phyloP scores from a whole-genome alignment of 2,329 filamentous ascomycete species.

The Sclerotiophoma versabilis region DNA sequence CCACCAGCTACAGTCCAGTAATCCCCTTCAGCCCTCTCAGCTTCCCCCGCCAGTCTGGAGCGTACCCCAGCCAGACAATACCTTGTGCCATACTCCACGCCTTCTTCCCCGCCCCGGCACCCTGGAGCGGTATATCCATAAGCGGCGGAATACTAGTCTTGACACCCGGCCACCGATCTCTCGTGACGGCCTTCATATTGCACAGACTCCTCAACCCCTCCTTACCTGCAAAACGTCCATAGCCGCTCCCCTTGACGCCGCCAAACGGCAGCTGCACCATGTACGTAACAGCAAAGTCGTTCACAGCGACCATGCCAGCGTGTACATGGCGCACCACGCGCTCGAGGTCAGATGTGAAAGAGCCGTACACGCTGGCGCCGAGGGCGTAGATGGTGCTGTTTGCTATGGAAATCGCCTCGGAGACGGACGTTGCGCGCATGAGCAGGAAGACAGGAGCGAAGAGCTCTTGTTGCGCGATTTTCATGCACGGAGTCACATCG shows the following conservation, averaged over 20 bases:
- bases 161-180: conserved; percentile 69
- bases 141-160: conserved; percentile 81
- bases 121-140: conserved; percentile 78
- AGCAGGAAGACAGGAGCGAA: conserved; percentile 91
- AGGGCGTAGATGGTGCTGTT: conserved; percentile 88
- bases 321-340: conserved; percentile 72
- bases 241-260: conserved; percentile 84
- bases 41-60: conserved; percentile 42
- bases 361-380: conserved; percentile 85
- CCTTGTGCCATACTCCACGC: conserved; percentile 55
- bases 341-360: conserved; percentile 64
- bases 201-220: conserved; percentile 86
- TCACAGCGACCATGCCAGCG: conserved; percentile 91
- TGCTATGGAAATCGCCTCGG: conserved; percentile 76
- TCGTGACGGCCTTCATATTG: conserved; percentile 86
- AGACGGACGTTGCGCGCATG: conserved; percentile 73
- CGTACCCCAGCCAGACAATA: conserved; percentile 59
- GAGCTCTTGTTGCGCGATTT: conserved; percentile 86
- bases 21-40: conserved; percentile 52
- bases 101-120: conserved; percentile 39
- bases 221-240: conserved; percentile 89
- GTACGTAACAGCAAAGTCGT: conserved; percentile 94
- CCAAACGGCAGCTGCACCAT: conserved; percentile 95
- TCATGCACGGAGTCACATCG: conserved; percentile 87
- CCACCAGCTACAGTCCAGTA: conserved; percentile 31